Evolutionary conservation across 495 filamentous ascomycete species (phyloP), one percentile per base, ranked within the genome.

Genomic region (Cladorrhinum samala): DNA sequence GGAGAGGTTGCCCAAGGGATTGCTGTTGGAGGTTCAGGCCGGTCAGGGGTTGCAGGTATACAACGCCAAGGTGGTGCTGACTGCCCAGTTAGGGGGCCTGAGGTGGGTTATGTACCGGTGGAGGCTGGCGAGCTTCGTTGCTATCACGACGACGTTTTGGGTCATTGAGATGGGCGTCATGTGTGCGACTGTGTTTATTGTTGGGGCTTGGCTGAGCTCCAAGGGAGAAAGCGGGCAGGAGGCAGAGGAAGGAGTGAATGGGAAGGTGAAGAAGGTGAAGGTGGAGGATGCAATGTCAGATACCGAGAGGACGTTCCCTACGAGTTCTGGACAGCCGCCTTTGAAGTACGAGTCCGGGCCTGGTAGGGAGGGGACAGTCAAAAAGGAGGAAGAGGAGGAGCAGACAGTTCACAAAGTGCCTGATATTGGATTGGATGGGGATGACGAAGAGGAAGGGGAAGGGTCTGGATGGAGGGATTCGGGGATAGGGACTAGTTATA

Each of bases 71-170:
- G 77, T 95, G 42, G 76, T 75, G 14, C 80, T 98, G 19, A 76
- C 71, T 11, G 90, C 93, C 1, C 75, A 78, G 40, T 82, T 96
- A 53, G 72, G 74, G 18, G 93, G 91, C 0, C 60, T 96, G 54
- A 79, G 86, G 52, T 91, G 87, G 85, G 60, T 89, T 23, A 95
- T 98, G 88, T 91, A 89, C 55, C 80, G 86, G 19, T 84, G 89
- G 70, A 82, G 84, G 33, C 53, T 91, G 24, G 64, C 83, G 1
- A 81, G 82, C 9, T 89, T 89, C 55, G 37, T 87, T 0, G 56
- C 86, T 2, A 86, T 86, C 49, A 87, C 81, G 3, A 69, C 63
- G 2, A 41, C 79, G 21, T 96, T 96, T 66, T 96, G 90, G 91
- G 66, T 63, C 8, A 71, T 79, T 1, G 87, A 87, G 57, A 75